Base-by-base conservation (phyloP, 495 filamentous ascomycete species). In the Aeminium ludgeri region DNA sequence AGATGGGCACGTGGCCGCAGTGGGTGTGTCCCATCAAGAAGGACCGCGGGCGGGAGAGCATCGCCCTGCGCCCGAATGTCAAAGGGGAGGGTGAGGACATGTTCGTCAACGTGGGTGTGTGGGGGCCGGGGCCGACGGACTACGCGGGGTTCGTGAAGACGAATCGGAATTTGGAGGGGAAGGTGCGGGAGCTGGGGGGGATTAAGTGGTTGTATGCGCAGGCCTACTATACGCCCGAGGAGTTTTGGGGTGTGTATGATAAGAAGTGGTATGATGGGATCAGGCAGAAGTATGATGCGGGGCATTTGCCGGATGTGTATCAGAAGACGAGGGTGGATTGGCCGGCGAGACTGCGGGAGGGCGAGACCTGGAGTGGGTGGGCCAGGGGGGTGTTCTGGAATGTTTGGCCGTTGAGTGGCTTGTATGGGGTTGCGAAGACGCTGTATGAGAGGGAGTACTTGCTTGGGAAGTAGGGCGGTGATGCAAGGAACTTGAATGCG, bases 191-290 rank as follows among this genome's bases (percentile, higher is more conserved):
- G 30, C 34, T 57, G 10, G 46, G 45, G 2, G 54, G 56, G 2
- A 40, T 55, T 20, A 57, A 59, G 37, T 57, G 52, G 42, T 35
- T 55, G 13, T 59, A 76, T 52, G 72, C 72, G 4, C 72, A 74
- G 46, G 69, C 68, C 4, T 75, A 74, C 49, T 76, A 75, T 40
- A 44, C 52, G 1, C 59, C 65, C 41, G 55, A 62, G 5, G 68
- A 74, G 50, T 74, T 76, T 52, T 73, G 69, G 67, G 30, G 43
- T 27, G 63, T 68, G 46, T 75, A 71, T 46, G 61, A 66, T 28
- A 50, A 58, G 25, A 36, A 42, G 27, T 66, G 61, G 62, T 76
- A 76, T 53, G 65, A 72, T 30, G 57, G 40, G 3, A 52, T 76
- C 41, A 46, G 72, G 28, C 42, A 47, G 20, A 72, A 72, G 48